Conservation (phyloP, 345 rosid genomes). For the Euphorbia lathyris region DNA sequence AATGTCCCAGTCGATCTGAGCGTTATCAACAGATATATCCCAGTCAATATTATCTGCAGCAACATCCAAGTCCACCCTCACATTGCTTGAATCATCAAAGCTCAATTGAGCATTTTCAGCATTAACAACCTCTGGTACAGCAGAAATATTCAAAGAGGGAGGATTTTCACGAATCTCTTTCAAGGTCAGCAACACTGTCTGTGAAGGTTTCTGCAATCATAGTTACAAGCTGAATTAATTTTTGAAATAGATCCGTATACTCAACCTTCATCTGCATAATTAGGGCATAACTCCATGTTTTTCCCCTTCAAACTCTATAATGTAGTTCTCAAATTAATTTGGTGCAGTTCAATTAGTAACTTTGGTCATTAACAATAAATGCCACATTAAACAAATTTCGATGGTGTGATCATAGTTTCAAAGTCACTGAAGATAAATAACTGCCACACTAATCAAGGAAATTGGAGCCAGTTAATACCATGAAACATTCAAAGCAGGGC, state of each 20-base stretch:
- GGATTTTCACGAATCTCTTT: slow-evolving; percentile 70
- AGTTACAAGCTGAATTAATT: slow-evolving; percentile 18
- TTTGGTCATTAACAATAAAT: neutral
- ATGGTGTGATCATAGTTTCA: neutral
- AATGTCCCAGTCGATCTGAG: slow-evolving; percentile 95
- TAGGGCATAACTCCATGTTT: neutral
- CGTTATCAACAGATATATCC: slow-evolving; percentile 79
- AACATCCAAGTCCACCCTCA: slow-evolving; percentile 42
- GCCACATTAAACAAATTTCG: neutral
- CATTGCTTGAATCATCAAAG: slow-evolving; percentile 35
- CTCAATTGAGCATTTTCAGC: slow-evolving; percentile 36
- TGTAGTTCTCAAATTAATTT: neutral
- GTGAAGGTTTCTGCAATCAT: slow-evolving; percentile 55
- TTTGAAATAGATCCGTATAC: slow-evolving; percentile 8
- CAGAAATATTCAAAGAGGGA: slow-evolving; percentile 67
- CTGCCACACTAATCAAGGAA: neutral
- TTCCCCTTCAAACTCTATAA: neutral
- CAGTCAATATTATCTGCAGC: slow-evolving; percentile 68
- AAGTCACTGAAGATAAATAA: neutral
- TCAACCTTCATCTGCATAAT: neutral
- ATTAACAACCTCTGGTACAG: slow-evolving; percentile 44
- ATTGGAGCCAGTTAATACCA: neutral
- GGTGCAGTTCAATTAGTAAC: neutral
- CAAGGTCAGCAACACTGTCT: slow-evolving; percentile 53
- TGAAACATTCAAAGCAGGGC: neutral